These are phyloP conservation scores for Magnusiomyces tetraspermus DNA, from an alignment of 1,139 yeast species.

Conservation along the genomic window DNA sequence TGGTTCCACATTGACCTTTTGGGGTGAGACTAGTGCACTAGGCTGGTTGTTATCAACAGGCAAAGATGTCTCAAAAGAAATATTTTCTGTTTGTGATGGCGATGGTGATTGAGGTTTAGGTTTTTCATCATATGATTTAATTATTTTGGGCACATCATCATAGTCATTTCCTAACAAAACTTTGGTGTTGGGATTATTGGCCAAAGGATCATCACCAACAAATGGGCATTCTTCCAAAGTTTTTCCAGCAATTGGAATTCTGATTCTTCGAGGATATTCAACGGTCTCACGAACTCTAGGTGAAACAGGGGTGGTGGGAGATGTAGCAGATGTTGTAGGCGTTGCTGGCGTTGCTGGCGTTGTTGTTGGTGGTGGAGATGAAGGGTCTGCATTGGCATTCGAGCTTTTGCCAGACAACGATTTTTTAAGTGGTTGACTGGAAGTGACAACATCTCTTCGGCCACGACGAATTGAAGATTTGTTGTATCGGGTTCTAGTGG, in stretches of 20 bases:
- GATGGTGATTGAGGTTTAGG: neutral
- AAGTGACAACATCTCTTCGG: constrained; percentile 11
- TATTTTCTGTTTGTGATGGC: too few species aligned
- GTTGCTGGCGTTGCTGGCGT: neutral
- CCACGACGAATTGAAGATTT: constrained; percentile 22
- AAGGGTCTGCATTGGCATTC: neutral
- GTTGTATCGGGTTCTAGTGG: constrained; percentile 25
- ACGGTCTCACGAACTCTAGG: neutral
- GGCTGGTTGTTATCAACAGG: neutral
- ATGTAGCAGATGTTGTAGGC: neutral
- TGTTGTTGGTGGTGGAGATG: neutral
- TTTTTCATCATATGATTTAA: neutral
- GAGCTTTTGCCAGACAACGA: neutral
- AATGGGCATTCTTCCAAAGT: neutral
- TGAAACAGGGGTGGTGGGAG: neutral
- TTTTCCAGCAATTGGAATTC: constrained; percentile 1
- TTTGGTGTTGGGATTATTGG: neutral
- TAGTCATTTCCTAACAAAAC: constrained; percentile 9
- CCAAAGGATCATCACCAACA: neutral
- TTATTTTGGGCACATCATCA: constrained; percentile 10
- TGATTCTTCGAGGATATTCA: neutral
- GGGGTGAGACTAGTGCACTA: neutral
- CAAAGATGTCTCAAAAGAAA: too few species aligned
- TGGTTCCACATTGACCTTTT: neutral
- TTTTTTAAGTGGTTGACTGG: constrained; percentile 5